Base-by-base conservation (phyloP, 768 basidiomycete species). In the Dacryopinax spathularia region DNA sequence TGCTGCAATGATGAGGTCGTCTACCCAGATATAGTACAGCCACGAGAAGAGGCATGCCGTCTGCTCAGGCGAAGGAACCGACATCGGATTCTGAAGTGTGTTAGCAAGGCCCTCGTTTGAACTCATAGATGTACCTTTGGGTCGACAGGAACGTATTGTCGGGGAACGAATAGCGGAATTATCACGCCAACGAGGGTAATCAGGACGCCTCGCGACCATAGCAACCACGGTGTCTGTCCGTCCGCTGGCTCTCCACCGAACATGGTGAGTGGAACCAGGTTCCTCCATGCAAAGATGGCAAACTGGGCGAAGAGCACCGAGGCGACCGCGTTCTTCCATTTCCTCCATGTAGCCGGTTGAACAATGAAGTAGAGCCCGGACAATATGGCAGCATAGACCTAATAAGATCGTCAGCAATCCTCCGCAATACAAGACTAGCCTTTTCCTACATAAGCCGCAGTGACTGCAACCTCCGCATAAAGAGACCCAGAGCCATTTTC, bases 91-190 rank as follows among this genome's bases (percentile, higher is more conserved):
- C 39, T 41, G 39, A 18, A 4, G 22, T 9, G 16, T 41, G 18
- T 22, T 18, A 22, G 16, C 4, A 41, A n/a, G n/a, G 39, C 39
- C 4, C 18, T 15, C 39, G 22, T 41, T 18, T 18, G 10, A 36
- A 18, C 18, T 5, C 18, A 41, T 15, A 41, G 18, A 68, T 69
- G 12, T 25, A 80, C 82, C 70, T 78, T 75, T 1, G 82, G 79
- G 66, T 87, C 80, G 33, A 81, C 74, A 3, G 85, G 84, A 1
- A 79, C 70, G 70, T 87, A 87, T 44, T 76, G 75, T 18, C 82
- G 74, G 4, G 86, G 86, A 37, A 79, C 74, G 48, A 81, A 64
- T 18, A 86, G 71, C 29, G 86, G 86, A 33, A 86, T 72, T 10
- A 80, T 61, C 1, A 81, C 71, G 9, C 76, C 77, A 7, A 75